Percentiles rank a stretch among this genome's conserved stretches.
Conservation (phyloP, 140 eudicot genomes). For the Bidens hawaiensis region DNA sequence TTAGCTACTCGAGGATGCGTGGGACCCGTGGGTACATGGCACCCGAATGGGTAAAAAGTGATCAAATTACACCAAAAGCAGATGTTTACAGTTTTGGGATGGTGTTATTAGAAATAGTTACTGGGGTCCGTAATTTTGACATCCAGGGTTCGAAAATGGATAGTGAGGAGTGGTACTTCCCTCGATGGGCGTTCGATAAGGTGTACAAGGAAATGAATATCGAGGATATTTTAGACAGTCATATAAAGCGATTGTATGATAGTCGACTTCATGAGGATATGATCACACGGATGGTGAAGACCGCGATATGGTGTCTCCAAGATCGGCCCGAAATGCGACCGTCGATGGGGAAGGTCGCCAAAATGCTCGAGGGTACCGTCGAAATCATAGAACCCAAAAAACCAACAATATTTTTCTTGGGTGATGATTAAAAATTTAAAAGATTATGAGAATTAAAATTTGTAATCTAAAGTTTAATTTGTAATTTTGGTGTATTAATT, state of each 20-base stretch:
- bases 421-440: constrained; percentile 34
- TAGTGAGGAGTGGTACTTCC: constrained; percentile 87
- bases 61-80: constrained; percentile 74
- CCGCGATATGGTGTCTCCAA: constrained; percentile 96
- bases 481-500: not conserved
- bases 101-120: constrained; percentile 77
- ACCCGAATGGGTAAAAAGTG: constrained; percentile 78
- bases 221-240: constrained; percentile 68
- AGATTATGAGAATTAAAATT: constrained; percentile 1
- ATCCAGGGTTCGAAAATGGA: constrained; percentile 54
- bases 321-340: constrained; percentile 89
- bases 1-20: constrained; percentile 59
- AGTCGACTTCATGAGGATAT: constrained; percentile 57
- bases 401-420: constrained; percentile 66
- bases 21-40: constrained; percentile 97
- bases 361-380: constrained; percentile 91
- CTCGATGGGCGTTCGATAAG: constrained; percentile 86
- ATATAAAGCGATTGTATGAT: constrained; percentile 60
- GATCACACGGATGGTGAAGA: constrained; percentile 84
- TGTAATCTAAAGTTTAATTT: not conserved
- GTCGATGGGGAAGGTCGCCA: constrained; percentile 98
- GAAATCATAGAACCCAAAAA: constrained; percentile 86
- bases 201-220: constrained; percentile 69
- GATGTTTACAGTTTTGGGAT: constrained; percentile 94
- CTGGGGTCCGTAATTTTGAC: constrained; percentile 64